Evolutionary conservation across 176 grass and related monocot species (phyloP).

Genomic region (Cocos nucifera): DNA sequence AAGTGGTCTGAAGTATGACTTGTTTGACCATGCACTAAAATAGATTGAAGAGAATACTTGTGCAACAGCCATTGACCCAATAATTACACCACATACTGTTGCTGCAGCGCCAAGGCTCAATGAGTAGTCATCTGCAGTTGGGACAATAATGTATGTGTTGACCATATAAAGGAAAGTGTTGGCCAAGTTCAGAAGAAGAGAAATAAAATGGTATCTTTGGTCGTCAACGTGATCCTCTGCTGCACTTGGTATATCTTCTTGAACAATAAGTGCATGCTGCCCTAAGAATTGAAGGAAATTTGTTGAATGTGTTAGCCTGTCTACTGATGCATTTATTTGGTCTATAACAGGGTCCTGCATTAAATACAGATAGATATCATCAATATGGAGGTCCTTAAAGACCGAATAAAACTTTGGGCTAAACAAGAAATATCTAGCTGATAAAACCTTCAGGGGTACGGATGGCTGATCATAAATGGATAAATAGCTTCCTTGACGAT

Average conservation of each 20-base stretch:
- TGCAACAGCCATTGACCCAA: conserved; percentile 92
- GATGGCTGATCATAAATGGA: conserved; percentile 93
- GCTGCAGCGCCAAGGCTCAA: conserved; percentile 91
- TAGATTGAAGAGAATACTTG: conserved; percentile 99
- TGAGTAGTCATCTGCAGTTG: conserved; percentile 86
- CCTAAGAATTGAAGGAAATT: conserved; percentile 83
- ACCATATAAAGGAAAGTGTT: conserved; percentile 93
- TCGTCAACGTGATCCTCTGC: conserved; percentile 49
- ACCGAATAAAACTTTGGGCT: too few relatives aligned
- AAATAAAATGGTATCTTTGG: conserved; percentile 61
- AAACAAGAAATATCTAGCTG: too few relatives aligned
- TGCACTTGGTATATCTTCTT: conserved; percentile 30
- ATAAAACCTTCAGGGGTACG: conserved; percentile 46
- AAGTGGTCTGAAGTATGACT: conserved; percentile 78
- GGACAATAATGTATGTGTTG: conserved; percentile 96
- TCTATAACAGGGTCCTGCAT: conserved; percentile 86
- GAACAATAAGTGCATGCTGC: conserved; percentile 65
- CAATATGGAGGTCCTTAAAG: too few relatives aligned
- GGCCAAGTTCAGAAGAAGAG: conserved; percentile 62
- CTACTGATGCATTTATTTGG: conserved; percentile 86
- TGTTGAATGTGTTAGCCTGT: conserved; percentile 73
- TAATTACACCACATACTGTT: conserved; percentile 88
- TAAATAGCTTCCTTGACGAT: conserved; percentile 50
- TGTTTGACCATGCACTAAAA: conserved; percentile 94
- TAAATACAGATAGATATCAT: conserved; percentile 3